Conservation (phyloP, 139 green algal genomes). For the Trebouxia sp. region DNA sequence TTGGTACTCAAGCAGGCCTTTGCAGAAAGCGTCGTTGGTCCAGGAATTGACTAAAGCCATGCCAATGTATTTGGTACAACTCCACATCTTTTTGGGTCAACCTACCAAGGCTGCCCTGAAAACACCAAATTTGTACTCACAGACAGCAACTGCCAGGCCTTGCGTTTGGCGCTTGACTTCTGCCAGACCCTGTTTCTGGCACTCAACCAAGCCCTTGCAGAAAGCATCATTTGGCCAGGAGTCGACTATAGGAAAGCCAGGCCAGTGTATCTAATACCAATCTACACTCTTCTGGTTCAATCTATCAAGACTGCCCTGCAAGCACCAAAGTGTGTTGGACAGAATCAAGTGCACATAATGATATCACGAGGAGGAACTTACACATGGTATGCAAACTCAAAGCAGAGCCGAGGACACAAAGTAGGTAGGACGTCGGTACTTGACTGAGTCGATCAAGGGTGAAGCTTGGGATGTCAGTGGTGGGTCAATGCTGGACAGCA, state of each 20-base stretch:
- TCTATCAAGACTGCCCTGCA: not conserved
- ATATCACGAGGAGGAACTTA: not conserved
- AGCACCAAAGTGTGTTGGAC: not conserved
- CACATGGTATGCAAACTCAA: no score
- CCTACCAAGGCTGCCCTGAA: slow-evolving; percentile 53
- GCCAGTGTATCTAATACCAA: not conserved
- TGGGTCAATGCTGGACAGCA: no score
- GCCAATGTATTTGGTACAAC: slow-evolving; percentile 76
- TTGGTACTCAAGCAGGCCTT: slow-evolving; percentile 67
- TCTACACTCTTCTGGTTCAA: not conserved
- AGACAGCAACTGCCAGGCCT: no score
- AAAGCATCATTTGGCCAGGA: slow-evolving; percentile 53
- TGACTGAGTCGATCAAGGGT: no score
- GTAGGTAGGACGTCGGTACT: no score
- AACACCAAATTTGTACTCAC: no score
- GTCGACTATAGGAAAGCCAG: slow-evolving; percentile 31
- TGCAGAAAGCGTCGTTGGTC: slow-evolving; percentile 39
- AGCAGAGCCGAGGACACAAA: no score
- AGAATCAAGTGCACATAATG: not conserved
- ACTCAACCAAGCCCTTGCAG: slow-evolving; percentile 65
- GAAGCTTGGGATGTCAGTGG: no score
- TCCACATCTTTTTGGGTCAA: slow-evolving; percentile 62
- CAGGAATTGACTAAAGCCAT: slow-evolving; percentile 77
- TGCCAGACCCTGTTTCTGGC: not conserved
- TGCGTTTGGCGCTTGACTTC: not conserved